A percentile compares a stretch with the other conserved stretches of the same genome.
Conservation (phyloP, 257 asterid genomes). For the Plantago elongata region DNA sequence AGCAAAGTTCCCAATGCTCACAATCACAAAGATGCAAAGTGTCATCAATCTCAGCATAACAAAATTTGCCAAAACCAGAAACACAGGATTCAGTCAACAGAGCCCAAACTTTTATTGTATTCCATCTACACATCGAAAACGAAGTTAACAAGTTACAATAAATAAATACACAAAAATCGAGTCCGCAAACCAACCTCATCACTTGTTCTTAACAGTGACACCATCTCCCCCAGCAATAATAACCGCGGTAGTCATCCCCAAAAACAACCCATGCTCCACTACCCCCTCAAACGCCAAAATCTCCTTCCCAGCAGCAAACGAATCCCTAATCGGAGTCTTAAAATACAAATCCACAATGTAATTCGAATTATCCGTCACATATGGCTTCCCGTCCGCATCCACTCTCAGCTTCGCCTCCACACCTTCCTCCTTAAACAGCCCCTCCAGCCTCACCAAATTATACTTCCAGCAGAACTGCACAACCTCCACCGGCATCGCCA, state of each 20-base stretch:
- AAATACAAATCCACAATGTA: slow-evolving; percentile 90
- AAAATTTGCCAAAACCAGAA: neutral
- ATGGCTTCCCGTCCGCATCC: slow-evolving; percentile 68
- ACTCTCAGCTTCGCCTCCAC: slow-evolving; percentile 69
- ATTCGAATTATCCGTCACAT: slow-evolving; percentile 77
- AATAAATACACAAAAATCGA: slow-evolving; percentile 3
- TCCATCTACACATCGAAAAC: neutral
- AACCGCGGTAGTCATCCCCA: slow-evolving; percentile 51
- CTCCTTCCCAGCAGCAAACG: slow-evolving; percentile 47
- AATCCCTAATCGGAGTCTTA: slow-evolving; percentile 74
- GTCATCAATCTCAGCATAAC: neutral
- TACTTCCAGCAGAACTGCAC: slow-evolving; percentile 89
- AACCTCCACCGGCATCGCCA: slow-evolving; percentile 96
- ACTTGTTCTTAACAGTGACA: slow-evolving; percentile 45
- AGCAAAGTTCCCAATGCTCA: too few relatives aligned
- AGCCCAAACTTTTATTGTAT: neutral
- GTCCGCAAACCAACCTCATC: slow-evolving; percentile 2
- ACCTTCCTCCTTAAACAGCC: slow-evolving; percentile 65
- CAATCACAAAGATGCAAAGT: too few relatives aligned
- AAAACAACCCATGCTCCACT: slow-evolving; percentile 63
- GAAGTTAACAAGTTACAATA: slow-evolving; percentile 10
- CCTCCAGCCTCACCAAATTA: slow-evolving; percentile 55
- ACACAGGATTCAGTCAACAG: neutral
- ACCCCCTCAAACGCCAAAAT: slow-evolving; percentile 67
- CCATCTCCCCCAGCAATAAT: slow-evolving; percentile 59